Base-by-base conservation (phyloP, 2,329 filamentous ascomycete genomes). In the Apiospora aurea region DNA sequence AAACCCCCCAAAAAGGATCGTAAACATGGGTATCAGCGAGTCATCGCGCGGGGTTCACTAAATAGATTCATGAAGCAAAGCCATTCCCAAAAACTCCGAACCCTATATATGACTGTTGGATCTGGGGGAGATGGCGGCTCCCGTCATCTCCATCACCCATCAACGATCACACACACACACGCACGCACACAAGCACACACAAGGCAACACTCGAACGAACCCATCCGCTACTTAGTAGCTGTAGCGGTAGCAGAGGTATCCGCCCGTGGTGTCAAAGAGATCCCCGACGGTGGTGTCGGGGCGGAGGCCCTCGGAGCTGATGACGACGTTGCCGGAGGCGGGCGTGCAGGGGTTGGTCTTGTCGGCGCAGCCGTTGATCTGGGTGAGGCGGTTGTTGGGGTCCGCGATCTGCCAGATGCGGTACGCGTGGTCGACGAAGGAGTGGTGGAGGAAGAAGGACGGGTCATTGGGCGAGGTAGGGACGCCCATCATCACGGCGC, bases 401-500 rank as follows among this genome's bases (percentile, higher is more conserved):
- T 76, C 72, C 26, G 72, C 72, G 18, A 71, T 73, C 71, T 77
- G 75, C 76, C 76, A 77, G n/a, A 71, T 26, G 29, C 72, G 69
- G 72, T 74, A 77, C 51, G 67, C 72, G 43, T 73, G 75, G 69
- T 77, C 76, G 21, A 77, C 69, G n/a, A 74, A 77, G 43, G 41
- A 67, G 70, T 77, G 75, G 71, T 78, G 76, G 70, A 77, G 70
- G 68, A 76, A 76, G 69, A 78, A 82, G 67, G 79, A 71, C 1
- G 81, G 81, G 72, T 82, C 81, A 46, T 79, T 78, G 21, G 80
- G 78, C 4, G 80, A 81, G 3, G 78, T 76, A 1, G 79, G 75
- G 1, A 82, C 79, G 34, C 80, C 79, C 0, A 77, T 75, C 81
- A 82, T 82, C 71, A 81, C 78, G 11, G 79, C 80, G 64, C 81